Conservation (phyloP, 2,329 filamentous ascomycete species). For the Paecilomyces niveus region DNA sequence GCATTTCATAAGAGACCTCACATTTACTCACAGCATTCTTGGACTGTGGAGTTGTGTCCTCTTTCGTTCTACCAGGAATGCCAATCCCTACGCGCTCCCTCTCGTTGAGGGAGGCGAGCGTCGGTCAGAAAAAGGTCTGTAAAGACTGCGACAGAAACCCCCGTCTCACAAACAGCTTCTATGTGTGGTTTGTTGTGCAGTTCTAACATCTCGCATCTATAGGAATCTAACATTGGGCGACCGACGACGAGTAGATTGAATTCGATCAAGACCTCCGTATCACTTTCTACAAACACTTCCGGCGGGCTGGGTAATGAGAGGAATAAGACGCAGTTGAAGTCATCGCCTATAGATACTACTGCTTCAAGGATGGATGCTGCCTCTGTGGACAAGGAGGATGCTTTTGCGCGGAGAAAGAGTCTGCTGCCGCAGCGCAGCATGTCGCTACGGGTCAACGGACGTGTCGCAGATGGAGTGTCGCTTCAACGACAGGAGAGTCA, state of each 20-base stretch:
- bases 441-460: conserved; percentile 10
- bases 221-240: conserved; percentile 19
- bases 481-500: conserved; percentile 2
- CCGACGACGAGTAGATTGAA: conserved; percentile 9
- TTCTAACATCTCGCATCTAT: conserved; percentile 10
- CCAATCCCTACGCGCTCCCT: conserved; percentile 32
- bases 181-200: conserved; percentile 2
- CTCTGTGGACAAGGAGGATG: conserved; percentile 11
- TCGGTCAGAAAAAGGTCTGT: conserved; percentile 20
- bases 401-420: conserved; percentile 19
- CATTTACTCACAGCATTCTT: neutral
- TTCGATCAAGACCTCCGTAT: conserved; percentile 8
- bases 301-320: conserved; percentile 7
- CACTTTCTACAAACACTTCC: conserved; percentile 1
- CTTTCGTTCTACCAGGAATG: conserved; percentile 17
- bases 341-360: conserved; percentile 8
- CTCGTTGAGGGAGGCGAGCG: conserved; percentile 26
- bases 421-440: conserved; percentile 24
- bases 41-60: neutral
- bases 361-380: conserved; percentile 4
- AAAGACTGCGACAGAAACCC: neutral
- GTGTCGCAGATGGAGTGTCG: neutral
- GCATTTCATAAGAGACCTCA: neutral
- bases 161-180: neutral
- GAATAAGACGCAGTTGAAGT: conserved; percentile 4